Evolutionary conservation across 768 basidiomycete genomes (phyloP), one percentile per base, ranked within the genome.

Genomic region (Lentinus brumalis): DNA sequence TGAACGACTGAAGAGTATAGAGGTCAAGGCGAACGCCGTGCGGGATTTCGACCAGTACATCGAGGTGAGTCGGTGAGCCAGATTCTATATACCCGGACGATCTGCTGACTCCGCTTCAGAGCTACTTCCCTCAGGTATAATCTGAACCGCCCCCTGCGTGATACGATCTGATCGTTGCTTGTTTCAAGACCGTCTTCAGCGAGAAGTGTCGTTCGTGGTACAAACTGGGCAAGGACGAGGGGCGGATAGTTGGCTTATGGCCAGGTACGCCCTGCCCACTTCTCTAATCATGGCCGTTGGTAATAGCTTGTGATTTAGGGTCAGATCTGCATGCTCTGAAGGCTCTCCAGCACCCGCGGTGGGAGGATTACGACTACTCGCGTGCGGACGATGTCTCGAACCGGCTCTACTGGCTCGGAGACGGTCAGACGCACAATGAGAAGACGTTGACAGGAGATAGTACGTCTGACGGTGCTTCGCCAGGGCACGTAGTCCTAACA

Each of bases 171-270:
- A 63, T 30, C 4, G 8, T 58, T 21, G 15, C 21, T 12, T 21
- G 10, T 16, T 10, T 8, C 57, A 86, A 26, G 83, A 86, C 84
- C 4, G 84, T 87, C 3, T 87, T 82, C 67, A 77, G 79, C 18
- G 76, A 79, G 50, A 82, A 81, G 63, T 87, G 85, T 63, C 74
- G 78, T 9, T 83, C 83, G 38, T 88, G 86, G 85, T 87, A 86
- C 64, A 86, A 86, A 65, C 75, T 71, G 29, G 84, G 83, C 7
- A 80, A 79, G 61, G 80, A 81, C 59, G 81, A 83, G 68, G 85
- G 86, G 3, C 78, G 81, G 4, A 74, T 86, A 6, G 77, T 78
- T 16, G 83, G 77, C 1, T 72, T 87, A 7, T 87, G 83, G 83
- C 85, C 86, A n/a, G 83, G 83, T 82, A 64, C 30, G 75, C 49